Evolutionary conservation across 495 filamentous ascomycete genomes (phyloP).

Genomic region (Annulohypoxylon nitens): DNA sequence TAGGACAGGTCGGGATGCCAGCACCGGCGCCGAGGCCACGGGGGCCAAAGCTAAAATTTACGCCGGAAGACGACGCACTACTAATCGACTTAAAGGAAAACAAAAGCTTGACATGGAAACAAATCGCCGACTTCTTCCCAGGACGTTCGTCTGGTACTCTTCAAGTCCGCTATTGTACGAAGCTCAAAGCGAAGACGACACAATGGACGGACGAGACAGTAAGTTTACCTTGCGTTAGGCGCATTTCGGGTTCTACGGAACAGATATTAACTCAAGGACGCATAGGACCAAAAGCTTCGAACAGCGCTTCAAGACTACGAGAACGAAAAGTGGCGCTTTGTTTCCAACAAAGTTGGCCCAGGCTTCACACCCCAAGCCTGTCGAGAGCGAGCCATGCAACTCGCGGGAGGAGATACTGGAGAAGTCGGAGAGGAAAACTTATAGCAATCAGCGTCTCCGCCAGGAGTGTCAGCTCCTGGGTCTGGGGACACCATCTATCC

Average conservation of each 20-base stretch:
- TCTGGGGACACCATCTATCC: conserved; percentile 63
- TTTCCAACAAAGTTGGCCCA: conserved; percentile 86
- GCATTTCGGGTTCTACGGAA: conserved; percentile 17
- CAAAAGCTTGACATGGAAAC: conserved; percentile 93
- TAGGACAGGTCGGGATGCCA: conserved; percentile 87
- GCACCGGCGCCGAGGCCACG: conserved; percentile 78
- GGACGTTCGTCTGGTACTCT: conserved; percentile 88
- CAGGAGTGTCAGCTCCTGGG: conserved; percentile 65
- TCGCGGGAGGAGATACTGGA: conserved; percentile 55
- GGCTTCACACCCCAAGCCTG: conserved; percentile 88
- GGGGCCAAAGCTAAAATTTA: conserved; percentile 90
- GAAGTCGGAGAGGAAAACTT: conserved; percentile 56
- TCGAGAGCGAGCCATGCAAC: conserved; percentile 79
- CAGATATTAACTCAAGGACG: conserved; percentile 34
- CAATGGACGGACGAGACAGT: conserved; percentile 94
- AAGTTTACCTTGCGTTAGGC: conserved; percentile 55
- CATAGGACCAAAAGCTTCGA: conserved; percentile 80
- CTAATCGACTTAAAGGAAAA: conserved; percentile 92
- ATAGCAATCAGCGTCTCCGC: conserved; percentile 69
- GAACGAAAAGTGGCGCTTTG: conserved; percentile 88
- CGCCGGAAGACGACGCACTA: conserved; percentile 85
- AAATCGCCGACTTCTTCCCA: conserved; percentile 95
- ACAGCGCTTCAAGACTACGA: conserved; percentile 89
- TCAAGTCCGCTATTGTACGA: conserved; percentile 94
- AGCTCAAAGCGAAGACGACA: conserved; percentile 91